Evolutionary conservation across 202 grass and related monocot species (phyloP).

Genomic region (Cymbopogon flexuosus): DNA sequence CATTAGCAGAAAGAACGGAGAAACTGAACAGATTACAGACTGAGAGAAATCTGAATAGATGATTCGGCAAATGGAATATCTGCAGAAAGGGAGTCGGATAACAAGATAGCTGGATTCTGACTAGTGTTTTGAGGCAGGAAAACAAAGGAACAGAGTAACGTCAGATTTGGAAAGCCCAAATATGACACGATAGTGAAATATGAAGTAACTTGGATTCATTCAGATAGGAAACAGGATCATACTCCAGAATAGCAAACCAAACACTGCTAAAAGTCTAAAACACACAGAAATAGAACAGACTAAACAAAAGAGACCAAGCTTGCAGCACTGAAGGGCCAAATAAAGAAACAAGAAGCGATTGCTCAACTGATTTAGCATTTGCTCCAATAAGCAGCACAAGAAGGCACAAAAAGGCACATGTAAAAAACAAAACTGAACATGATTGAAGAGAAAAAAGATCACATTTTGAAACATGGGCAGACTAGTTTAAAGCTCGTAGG

Average conservation of each 20-base stretch:
- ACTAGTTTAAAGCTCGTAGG: not conserved
- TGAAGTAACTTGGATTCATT: not conserved
- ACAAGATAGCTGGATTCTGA: not conserved
- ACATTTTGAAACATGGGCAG: conserved; percentile 25
- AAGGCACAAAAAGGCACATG: not conserved
- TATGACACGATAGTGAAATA: not conserved
- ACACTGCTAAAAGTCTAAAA: not conserved
- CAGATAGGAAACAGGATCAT: not conserved
- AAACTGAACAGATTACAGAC: not conserved
- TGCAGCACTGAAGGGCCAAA: not conserved
- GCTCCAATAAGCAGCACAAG: not conserved
- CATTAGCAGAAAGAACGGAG: conserved; percentile 10
- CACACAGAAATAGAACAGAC: not conserved
- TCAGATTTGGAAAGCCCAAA: conserved; percentile 14
- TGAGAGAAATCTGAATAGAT: not conserved
- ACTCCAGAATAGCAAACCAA: not conserved
- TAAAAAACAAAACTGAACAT: not conserved
- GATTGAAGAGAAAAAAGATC: not conserved
- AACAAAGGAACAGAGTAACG: not conserved
- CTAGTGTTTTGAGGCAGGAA: not conserved
- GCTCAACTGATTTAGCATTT: not conserved
- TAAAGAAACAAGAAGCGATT: not conserved
- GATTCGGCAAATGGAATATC: not conserved
- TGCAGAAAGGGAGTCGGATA: not conserved
- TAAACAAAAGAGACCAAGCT: not conserved